Base-by-base conservation (phyloP, 2,329 filamentous ascomycete species). In the Colletotrichum sp. region DNA sequence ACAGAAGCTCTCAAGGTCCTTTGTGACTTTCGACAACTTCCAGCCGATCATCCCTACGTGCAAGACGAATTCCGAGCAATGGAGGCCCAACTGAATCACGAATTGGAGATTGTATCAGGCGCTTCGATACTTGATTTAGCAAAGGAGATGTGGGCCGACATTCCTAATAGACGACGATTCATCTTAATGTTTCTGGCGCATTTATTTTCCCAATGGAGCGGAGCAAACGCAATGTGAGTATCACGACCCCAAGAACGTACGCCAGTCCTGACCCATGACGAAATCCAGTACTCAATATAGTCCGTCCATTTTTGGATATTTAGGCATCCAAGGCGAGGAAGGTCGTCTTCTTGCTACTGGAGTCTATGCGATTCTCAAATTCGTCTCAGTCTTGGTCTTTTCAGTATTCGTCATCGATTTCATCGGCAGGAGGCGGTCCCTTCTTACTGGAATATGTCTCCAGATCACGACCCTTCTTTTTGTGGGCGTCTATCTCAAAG, bases 41-140 rank as follows among this genome's bases (percentile, higher is more conserved):
- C 81, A 0, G 78, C 78, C n/a, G 78, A 80, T 16, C 80, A 83
- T 13, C 78, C 79, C 0, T 82, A 81, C 8, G 78, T 83, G 1
- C 73, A 77, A 6, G 38, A 74, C 2, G 81, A 83, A 76, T 80
- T 82, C 1, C 43, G 75, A 3, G 80, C 78, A 5, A 82, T 85
- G 21, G 80, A 85, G 48, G 69, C 76, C 0, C 80, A 83, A 67
- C 76, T 85, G 1, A 79, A 83, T 4, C 80, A 80, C 12, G 83
- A 86, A 71, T 80, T 81, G 16, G 84, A 85, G 71, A 78, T 82
- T 6, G 80, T 83, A 3, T 77, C 81, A 1, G 83, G 81, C 10
- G 81, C 81, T 18, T 48, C 71, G 4, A 26, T 80, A 5, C 80
- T 79, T 63, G 81, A 83, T 43, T 75, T 85, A 1, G 69, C 83